Conservation (phyloP, 2,329 filamentous ascomycete genomes). For the Neofusicoccum laricinum region DNA sequence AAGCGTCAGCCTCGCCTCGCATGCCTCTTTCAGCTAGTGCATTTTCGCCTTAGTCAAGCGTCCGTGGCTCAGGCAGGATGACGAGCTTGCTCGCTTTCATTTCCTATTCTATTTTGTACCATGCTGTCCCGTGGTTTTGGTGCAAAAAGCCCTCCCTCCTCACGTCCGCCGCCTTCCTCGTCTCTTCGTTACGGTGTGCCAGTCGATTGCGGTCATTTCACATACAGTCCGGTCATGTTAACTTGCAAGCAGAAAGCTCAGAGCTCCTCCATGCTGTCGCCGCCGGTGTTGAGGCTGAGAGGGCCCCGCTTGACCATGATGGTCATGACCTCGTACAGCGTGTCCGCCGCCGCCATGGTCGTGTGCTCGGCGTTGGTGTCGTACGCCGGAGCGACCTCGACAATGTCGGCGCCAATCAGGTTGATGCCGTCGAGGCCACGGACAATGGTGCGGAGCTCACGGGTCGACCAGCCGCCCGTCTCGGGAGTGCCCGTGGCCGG, state of each 20-base stretch:
- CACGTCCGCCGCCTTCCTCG: neutral
- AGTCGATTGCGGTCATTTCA: no score
- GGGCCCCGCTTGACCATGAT: slow-evolving; percentile 80
- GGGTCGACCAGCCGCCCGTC: slow-evolving; percentile 72
- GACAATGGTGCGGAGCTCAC: slow-evolving; percentile 70
- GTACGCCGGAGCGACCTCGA: slow-evolving; percentile 71
- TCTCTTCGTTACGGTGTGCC: no score
- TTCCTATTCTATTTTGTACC: no score
- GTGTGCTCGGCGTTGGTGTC: slow-evolving; percentile 71
- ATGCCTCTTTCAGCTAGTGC: no score
- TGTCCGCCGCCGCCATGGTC: slow-evolving; percentile 71
- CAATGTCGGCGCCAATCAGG: slow-evolving; percentile 67
- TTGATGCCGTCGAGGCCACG: slow-evolving; percentile 68
- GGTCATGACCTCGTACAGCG: slow-evolving; percentile 74
- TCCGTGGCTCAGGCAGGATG: no score
- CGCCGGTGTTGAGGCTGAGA: slow-evolving; percentile 50
- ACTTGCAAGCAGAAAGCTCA: neutral
- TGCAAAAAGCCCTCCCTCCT: neutral
- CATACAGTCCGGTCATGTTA: neutral
- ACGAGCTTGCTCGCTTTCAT: no score
- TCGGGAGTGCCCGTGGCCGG: slow-evolving; percentile 74
- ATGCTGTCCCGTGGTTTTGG: neutral
- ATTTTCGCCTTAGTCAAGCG: no score
- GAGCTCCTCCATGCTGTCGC: slow-evolving; percentile 16
- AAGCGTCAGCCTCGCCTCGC: no score